phyloP scores from a whole-genome alignment of 257 asterid species.

The Rubia yunnanensis region DNA sequence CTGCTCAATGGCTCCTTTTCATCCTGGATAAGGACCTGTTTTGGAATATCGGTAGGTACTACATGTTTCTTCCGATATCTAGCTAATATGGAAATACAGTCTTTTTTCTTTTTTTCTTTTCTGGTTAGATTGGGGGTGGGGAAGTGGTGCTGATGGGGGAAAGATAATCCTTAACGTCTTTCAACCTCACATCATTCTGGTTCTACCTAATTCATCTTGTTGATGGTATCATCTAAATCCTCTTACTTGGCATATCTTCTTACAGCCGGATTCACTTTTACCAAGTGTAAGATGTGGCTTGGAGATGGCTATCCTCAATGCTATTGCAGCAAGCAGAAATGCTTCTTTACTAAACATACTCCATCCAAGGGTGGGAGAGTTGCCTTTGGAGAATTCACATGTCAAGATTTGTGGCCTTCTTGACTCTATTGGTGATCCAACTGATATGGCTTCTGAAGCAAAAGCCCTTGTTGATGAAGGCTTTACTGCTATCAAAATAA shows the following conservation, averaged over 20 bases:
- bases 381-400: constrained; percentile 27
- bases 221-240: constrained; percentile 5
- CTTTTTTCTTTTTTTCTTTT: too few relatives aligned
- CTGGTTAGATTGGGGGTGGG: neutral
- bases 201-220: constrained; percentile 3
- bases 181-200: constrained; percentile 1
- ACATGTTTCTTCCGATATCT: neutral
- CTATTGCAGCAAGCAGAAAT: constrained; percentile 59
- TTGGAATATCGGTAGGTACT: constrained; percentile 71
- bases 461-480: constrained; percentile 68
- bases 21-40: constrained; percentile 78
- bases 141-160: neutral
- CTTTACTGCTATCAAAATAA: constrained; percentile 70
- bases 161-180: neutral
- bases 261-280: constrained; percentile 73
- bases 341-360: constrained; percentile 56
- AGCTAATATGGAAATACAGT: too few relatives aligned
- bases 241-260: constrained; percentile 16
- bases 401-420: constrained; percentile 78
- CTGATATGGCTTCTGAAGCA: constrained; percentile 63
- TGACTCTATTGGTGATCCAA: constrained; percentile 66
- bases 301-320: constrained; percentile 90
- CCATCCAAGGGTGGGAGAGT: constrained; percentile 33
- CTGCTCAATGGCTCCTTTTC: constrained; percentile 66
- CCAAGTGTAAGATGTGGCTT: constrained; percentile 95